Evolutionary conservation across 192 early-diverging fungal genomes (phyloP).

Genomic region (Phycomyces blakesleeanus): DNA sequence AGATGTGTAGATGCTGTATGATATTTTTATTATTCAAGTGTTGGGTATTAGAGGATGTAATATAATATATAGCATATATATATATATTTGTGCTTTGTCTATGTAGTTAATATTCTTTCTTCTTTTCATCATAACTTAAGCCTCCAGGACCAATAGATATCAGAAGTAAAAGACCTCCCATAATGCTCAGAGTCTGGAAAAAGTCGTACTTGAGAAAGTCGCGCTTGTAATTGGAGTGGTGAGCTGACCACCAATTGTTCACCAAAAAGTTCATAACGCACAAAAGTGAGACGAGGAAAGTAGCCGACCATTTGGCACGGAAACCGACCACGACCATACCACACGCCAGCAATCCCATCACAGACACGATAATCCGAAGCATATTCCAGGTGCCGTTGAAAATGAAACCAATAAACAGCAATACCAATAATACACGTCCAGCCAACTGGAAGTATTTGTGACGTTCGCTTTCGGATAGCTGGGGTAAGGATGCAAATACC

Average conservation of each 20-base stretch:
- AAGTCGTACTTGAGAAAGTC: slow-evolving; percentile 98
- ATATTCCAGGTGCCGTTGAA: slow-evolving; percentile 79
- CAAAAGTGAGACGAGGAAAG: slow-evolving; percentile 83
- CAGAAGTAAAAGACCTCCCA: slow-evolving; percentile 91
- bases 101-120: slow-evolving; percentile 78
- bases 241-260: slow-evolving; percentile 95
- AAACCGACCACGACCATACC: slow-evolving; percentile 94
- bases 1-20: neutral
- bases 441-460: slow-evolving; percentile 87
- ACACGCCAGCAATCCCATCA: slow-evolving; percentile 78
- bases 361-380: slow-evolving; percentile 63
- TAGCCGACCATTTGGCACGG: slow-evolving; percentile 94
- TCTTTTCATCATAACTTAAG: slow-evolving; percentile 93
- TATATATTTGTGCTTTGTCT: too few species aligned
- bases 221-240: slow-evolving; percentile 72
- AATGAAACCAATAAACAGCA: slow-evolving; percentile 86
- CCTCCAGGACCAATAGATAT: slow-evolving; percentile 89
- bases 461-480: slow-evolving; percentile 76
- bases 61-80: neutral
- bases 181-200: slow-evolving; percentile 96
- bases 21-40: neutral
- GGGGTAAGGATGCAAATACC: slow-evolving; percentile 85
- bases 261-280: slow-evolving; percentile 85
- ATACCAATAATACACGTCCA: slow-evolving; percentile 86
- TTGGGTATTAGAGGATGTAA: neutral